Evolutionary conservation across 2,329 filamentous ascomycete genomes (phyloP), one percentile per base, ranked within the genome.

Genomic region (Sporothrix brasiliensis): DNA sequence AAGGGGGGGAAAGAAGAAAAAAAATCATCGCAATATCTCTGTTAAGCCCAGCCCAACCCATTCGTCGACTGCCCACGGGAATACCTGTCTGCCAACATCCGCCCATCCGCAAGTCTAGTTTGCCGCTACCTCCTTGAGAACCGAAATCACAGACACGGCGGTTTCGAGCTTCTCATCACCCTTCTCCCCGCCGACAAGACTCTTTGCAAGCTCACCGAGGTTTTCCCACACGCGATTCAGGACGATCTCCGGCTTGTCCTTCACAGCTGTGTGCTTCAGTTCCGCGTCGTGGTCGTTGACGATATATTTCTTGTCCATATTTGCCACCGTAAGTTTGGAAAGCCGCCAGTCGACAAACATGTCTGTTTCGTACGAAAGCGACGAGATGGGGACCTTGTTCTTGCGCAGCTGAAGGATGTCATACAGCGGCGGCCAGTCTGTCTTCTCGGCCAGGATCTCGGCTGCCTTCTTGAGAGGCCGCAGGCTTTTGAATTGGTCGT

Each of bases 311-410:
- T 1, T 0, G 4, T 19, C 44, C 44, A 49, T 49, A 1, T 19
- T 16, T 14, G 0, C 4, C 44, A 19, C 44, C 44, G 44, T 49
- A 2, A 5, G 14, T 5, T 19, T 1, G 13, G 44, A 49, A 4
- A 49, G 44, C 2, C 19, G 5, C 13, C 44, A 49, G 14, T 19
- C 14, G 52, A 75, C 68, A 27, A 72, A 74, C 53, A 73, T 69
- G 68, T 75, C 74, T 14, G 27, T 34, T 4, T 10, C 16, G 69
- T 73, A 75, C n/a, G 67, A 54, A 10, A 72, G 60, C 2, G 72
- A 68, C 4, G 56, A 72, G 13, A 72, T 27, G 27, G 73, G 73
- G 5, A 75, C 71, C 1, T 27, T 63, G 71, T 74, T 74, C 13
- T 7, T 5, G 13, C 30, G 19, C 21, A 75, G 72, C 60, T 68